Conservation (phyloP, 805 yeast species). For the Yamadazyma scolyti region DNA sequence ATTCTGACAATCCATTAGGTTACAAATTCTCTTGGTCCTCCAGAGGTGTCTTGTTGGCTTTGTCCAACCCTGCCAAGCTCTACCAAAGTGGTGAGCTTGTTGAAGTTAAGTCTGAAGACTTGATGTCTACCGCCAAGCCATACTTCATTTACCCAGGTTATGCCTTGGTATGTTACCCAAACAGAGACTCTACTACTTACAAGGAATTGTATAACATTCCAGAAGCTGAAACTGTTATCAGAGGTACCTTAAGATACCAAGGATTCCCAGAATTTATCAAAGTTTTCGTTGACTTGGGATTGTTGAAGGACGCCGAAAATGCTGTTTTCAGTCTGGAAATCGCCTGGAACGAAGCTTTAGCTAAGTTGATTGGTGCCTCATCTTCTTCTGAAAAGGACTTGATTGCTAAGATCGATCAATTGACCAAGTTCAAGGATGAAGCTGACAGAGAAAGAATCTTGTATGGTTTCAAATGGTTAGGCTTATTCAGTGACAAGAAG, state of each 20-base stretch:
- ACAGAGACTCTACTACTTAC: slow-evolving; percentile 95
- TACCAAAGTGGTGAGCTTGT: slow-evolving; percentile 83
- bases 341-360: slow-evolving; percentile 88
- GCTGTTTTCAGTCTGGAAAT: slow-evolving; percentile 53
- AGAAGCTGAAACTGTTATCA: slow-evolving; percentile 93
- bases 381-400: slow-evolving; percentile 72
- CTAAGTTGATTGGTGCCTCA: slow-evolving; percentile 68
- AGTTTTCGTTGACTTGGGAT: slow-evolving; percentile 90
- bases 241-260: slow-evolving; percentile 97
- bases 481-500: slow-evolving; percentile 71
- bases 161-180: slow-evolving; percentile 93
- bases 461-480: slow-evolving; percentile 91
- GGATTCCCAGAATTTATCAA: slow-evolving; percentile 98
- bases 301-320: slow-evolving; percentile 73
- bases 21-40: slow-evolving; percentile 99
- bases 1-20: slow-evolving; percentile 96
- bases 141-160: slow-evolving; percentile 95
- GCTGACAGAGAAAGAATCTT: slow-evolving; percentile 85
- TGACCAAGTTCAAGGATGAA: slow-evolving; percentile 75
- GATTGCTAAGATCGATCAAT: slow-evolving; percentile 66
- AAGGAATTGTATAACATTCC: slow-evolving; percentile 91
- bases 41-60: slow-evolving; percentile 93
- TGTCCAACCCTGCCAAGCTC: slow-evolving; percentile 89
- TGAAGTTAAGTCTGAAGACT: slow-evolving; percentile 78
- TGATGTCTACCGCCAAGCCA: slow-evolving; percentile 93